Conservation (phyloP, 768 basidiomycete genomes). For the Thelephora ganbajun region DNA sequence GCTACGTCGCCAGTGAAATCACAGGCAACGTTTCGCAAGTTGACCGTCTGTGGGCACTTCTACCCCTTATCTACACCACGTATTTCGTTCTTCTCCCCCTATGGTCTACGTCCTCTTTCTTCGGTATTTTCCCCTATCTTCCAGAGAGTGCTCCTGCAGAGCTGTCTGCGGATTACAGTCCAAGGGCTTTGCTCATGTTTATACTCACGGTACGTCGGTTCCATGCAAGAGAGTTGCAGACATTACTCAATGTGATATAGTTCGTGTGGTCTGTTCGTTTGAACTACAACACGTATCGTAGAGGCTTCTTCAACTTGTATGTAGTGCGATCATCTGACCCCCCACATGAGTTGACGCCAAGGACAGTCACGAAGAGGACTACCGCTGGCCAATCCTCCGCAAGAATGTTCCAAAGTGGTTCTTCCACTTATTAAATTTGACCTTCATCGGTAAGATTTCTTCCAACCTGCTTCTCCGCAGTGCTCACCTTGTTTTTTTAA, state of each 20-base stretch:
- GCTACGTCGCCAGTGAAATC: conserved; percentile 48
- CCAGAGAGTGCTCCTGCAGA: conserved; percentile 27
- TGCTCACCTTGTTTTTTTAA: conserved; percentile 2
- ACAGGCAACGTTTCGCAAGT: conserved; percentile 81
- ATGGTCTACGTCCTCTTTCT: conserved; percentile 24
- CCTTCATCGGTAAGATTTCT: conserved; percentile 47
- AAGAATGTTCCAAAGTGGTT: conserved; percentile 34
- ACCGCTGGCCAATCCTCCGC: conserved; percentile 78
- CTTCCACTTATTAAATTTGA: conserved; percentile 52
- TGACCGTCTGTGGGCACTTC: conserved; percentile 62
- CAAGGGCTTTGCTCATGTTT: conserved; percentile 67
- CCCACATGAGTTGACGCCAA: background rate
- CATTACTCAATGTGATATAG: conserved; percentile 12
- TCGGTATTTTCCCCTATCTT: conserved; percentile 42
- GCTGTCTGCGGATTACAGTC: conserved; percentile 37
- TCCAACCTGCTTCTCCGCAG: background rate
- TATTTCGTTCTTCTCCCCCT: conserved; percentile 72
- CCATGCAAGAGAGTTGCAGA: background rate
- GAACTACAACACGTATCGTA: conserved; percentile 64
- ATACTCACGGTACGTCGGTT: conserved; percentile 34
- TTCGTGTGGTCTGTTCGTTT: conserved; percentile 50
- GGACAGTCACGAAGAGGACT: conserved; percentile 70
- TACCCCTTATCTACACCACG: conserved; percentile 71
- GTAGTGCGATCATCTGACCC: conserved; percentile 10
- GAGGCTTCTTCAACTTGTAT: conserved; percentile 68